These are phyloP conservation scores for Eleusine indica DNA, from an alignment of 176 grass and related monocot genomes.

Conservation along the genomic window DNA sequence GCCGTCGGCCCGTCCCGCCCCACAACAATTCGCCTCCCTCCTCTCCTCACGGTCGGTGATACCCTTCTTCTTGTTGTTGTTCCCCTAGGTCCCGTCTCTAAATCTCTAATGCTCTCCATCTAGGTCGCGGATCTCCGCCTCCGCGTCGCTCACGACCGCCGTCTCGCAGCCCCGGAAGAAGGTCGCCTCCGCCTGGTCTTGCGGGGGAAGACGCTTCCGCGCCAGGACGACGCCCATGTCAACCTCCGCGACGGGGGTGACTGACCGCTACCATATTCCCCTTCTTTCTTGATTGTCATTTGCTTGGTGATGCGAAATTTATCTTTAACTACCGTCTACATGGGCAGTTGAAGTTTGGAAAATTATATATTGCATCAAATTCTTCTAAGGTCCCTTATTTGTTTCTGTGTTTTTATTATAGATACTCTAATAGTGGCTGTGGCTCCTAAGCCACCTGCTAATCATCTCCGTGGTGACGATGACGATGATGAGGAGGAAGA, in stretches of 20 bases:
- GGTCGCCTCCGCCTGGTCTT: conserved; percentile 75
- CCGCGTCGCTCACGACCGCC: conserved; percentile 52
- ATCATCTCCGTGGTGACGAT: conserved; percentile 43
- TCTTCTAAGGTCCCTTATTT: background rate
- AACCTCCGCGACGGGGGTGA: conserved; percentile 57
- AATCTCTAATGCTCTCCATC: background rate
- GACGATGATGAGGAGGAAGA: conserved; percentile 53
- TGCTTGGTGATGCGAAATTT: conserved; percentile 7
- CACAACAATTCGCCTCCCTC: conserved; percentile 52
- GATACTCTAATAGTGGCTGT: conserved; percentile 61
- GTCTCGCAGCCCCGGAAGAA: conserved; percentile 38
- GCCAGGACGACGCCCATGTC: conserved; percentile 50
- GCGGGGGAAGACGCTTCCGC: conserved; percentile 56
- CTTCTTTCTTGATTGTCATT: background rate
- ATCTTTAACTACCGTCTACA: background rate
- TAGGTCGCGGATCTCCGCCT: conserved; percentile 67
- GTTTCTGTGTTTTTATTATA: conserved; percentile 34
- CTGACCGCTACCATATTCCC: background rate
- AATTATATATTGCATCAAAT: background rate
- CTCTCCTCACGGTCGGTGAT: conserved; percentile 59
- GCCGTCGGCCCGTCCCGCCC: conserved; percentile 66
- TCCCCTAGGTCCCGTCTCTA: background rate
- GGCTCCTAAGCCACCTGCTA: conserved; percentile 58
- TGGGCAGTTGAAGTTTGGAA: background rate
- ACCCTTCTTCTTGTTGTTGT: background rate